Evolutionary conservation across 805 yeast species (phyloP).

Genomic region (Danielia reshetovae): DNA sequence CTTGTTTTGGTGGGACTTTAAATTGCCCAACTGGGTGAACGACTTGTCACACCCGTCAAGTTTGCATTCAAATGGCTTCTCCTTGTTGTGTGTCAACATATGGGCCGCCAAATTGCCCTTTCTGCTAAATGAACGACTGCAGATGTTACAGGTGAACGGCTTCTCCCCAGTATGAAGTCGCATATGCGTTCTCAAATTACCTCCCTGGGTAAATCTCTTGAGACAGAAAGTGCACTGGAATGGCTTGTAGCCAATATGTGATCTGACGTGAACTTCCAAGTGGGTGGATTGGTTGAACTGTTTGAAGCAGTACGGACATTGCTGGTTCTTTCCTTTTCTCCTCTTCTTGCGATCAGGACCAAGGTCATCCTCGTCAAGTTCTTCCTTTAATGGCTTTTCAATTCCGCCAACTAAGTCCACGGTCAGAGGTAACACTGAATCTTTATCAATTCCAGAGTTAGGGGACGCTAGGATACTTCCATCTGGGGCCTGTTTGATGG

Average conservation of each 20-base stretch:
- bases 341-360: constrained; percentile 17
- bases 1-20: constrained; percentile 91
- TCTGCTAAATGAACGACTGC: constrained; percentile 76
- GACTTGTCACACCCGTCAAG: constrained; percentile 79
- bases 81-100: constrained; percentile 71
- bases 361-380: constrained; percentile 17
- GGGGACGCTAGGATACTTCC: constrained; percentile 59
- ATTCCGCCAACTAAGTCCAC: constrained; percentile 76
- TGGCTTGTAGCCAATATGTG: constrained; percentile 85
- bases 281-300: constrained; percentile 88
- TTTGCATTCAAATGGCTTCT: constrained; percentile 75
- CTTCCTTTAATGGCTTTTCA: constrained; percentile 47
- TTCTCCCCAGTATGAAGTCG: constrained; percentile 89
- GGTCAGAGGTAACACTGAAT: constrained; percentile 49
- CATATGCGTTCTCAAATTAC: constrained; percentile 80
- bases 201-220: constrained; percentile 85
- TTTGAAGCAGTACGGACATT: constrained; percentile 75
- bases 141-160: constrained; percentile 76
- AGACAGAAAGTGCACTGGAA: constrained; percentile 75
- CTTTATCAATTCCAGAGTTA: constrained; percentile 12
- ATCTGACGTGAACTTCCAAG: constrained; percentile 81
- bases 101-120: constrained; percentile 93
- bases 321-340: constrained; percentile 49
- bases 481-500: constrained; percentile 61
- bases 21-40: constrained; percentile 88